Evolutionary conservation across 306 rosid species (phyloP).

Genomic region (Gillenia trifoliata): DNA sequence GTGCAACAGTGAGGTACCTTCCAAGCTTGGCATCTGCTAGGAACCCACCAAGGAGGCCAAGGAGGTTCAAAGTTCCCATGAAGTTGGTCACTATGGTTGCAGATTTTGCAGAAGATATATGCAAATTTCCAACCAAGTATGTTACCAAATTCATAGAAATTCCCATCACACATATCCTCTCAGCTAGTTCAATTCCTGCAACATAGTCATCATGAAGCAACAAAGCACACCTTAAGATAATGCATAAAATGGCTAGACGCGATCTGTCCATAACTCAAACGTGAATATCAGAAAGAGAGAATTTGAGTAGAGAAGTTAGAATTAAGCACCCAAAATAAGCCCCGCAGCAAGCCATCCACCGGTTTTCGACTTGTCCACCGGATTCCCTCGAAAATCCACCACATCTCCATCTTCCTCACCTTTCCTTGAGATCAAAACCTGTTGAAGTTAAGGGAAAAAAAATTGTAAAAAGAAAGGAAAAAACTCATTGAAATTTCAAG

Average conservation of each 20-base stretch:
- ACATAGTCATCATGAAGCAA: background rate
- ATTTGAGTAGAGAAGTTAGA: background rate
- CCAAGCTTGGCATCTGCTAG: slow-evolving; percentile 90
- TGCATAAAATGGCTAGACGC: background rate
- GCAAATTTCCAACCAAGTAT: slow-evolving; percentile 62
- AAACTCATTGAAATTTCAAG: background rate
- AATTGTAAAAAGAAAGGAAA: background rate
- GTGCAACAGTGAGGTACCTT: slow-evolving; percentile 56
- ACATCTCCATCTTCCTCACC: slow-evolving; percentile 42
- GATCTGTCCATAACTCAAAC: background rate
- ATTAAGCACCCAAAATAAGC: slow-evolving; percentile 67
- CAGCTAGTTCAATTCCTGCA: slow-evolving; percentile 85
- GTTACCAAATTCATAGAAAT: slow-evolving; percentile 89
- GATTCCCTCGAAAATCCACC: slow-evolving; percentile 63
- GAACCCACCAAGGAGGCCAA: slow-evolving; percentile 90
- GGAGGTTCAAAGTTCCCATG: slow-evolving; percentile 86
- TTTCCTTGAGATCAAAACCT: slow-evolving; percentile 54
- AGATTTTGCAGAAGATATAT: slow-evolving; percentile 72
- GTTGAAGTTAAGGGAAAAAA: slow-evolving; percentile 1
- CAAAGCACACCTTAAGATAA: background rate
- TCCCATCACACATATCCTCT: slow-evolving; percentile 88
- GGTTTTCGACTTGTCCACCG: slow-evolving; percentile 58
- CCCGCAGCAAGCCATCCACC: slow-evolving; percentile 96
- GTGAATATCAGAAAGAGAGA: background rate
- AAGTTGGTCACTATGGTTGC: slow-evolving; percentile 81